Percentiles rank a stretch among this genome's conserved stretches.
Conservation (phyloP, 257 asterid genomes). For the Rhazya stricta region DNA sequence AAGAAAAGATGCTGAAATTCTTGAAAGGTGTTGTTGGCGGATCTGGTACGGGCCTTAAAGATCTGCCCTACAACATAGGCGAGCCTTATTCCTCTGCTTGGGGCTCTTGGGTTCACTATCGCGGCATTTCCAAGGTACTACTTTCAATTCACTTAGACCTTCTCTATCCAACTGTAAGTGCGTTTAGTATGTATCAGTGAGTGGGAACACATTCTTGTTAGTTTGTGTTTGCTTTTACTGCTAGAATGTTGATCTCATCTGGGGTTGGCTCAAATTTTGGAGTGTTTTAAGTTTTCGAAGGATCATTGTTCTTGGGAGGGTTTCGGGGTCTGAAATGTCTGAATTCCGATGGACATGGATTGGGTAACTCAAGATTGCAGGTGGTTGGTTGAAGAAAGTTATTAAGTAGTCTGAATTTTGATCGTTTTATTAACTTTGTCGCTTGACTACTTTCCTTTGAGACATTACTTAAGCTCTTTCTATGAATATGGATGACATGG, state of each 20-base stretch:
- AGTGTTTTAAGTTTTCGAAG: not conserved
- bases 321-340: not conserved
- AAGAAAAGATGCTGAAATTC: slow-evolving; percentile 63
- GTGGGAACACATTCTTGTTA: not conserved
- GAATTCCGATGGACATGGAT: not conserved
- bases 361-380: not conserved
- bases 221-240: not conserved
- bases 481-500: not conserved
- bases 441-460: not conserved
- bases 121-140: slow-evolving; percentile 74
- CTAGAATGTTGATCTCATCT: not conserved
- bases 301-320: not conserved
- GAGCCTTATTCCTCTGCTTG: slow-evolving; percentile 96
- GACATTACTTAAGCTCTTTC: not conserved
- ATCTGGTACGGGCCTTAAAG: slow-evolving; percentile 89
- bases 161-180: not conserved
- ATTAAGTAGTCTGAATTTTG: not conserved
- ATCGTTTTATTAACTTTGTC: not conserved
- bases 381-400: not conserved
- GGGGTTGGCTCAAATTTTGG: not conserved
- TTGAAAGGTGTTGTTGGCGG: slow-evolving; percentile 93
- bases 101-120: slow-evolving; percentile 97
- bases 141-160: slow-evolving; percentile 9
- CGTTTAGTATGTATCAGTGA: not conserved
- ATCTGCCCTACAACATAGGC: slow-evolving; percentile 93